phyloP scores from a whole-genome alignment of 179 eudicot species.

The Nepenthes alata region DNA sequence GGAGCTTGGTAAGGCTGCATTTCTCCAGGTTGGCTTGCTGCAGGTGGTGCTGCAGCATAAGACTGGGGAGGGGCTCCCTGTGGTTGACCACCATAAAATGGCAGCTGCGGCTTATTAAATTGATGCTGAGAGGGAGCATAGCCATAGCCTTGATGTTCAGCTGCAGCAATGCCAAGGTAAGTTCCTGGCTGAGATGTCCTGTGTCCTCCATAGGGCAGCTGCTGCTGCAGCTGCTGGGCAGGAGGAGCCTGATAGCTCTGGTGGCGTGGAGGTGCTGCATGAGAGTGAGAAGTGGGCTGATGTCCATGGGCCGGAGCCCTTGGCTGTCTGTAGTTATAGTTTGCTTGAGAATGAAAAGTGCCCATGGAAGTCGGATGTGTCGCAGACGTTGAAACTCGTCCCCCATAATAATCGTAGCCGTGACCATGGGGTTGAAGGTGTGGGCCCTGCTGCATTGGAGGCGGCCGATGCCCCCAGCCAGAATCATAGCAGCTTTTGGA shows the following conservation, averaged over 20 bases:
- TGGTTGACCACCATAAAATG: slow-evolving; percentile 40
- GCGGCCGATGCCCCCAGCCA: slow-evolving; percentile 70
- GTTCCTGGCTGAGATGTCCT: slow-evolving; percentile 27
- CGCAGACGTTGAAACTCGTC: slow-evolving; percentile 20
- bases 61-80: slow-evolving; percentile 34
- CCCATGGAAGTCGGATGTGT: slow-evolving; percentile 8
- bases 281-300: slow-evolving; percentile 44
- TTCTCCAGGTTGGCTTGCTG: slow-evolving; percentile 51
- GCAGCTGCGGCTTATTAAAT: slow-evolving; percentile 32
- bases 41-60: slow-evolving; percentile 38
- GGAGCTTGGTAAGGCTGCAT: slow-evolving; percentile 45
- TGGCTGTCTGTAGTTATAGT: slow-evolving; percentile 61
- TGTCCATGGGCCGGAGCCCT: slow-evolving; percentile 30
- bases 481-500: slow-evolving; percentile 42
- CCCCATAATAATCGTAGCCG: slow-evolving; percentile 48
- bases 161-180: slow-evolving; percentile 16
- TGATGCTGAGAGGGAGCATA: slow-evolving; percentile 33
- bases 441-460: slow-evolving; percentile 48
- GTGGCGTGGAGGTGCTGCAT: slow-evolving; percentile 28
- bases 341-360: slow-evolving; percentile 40
- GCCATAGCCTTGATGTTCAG: slow-evolving; percentile 25
- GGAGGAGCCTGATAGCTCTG: slow-evolving; percentile 24
- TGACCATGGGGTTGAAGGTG: slow-evolving; percentile 26
- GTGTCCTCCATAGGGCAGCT: slow-evolving; percentile 45
- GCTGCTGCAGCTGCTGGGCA: slow-evolving; percentile 56